phyloP scores from a whole-genome alignment of 768 basidiomycete species.

The Tylopilus felleus region DNA sequence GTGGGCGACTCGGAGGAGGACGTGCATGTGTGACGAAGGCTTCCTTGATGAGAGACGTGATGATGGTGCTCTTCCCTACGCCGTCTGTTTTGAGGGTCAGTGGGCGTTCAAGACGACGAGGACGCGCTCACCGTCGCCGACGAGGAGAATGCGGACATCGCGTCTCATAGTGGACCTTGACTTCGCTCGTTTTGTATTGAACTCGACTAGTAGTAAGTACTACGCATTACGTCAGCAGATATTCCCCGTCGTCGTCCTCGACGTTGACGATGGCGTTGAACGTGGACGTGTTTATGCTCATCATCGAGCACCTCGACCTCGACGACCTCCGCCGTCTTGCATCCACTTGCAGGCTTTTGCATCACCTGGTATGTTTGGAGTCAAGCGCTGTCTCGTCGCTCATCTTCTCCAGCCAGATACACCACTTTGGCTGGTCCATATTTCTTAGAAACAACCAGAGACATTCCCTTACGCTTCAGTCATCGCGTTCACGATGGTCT shows the following conservation, averaged over 20 bases:
- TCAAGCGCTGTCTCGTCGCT: not conserved
- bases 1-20: constrained; percentile 1
- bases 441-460: constrained; percentile 51
- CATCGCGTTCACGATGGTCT: constrained; percentile 44
- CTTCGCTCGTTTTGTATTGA: constrained; percentile 2
- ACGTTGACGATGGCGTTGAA: constrained; percentile 35
- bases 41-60: constrained; percentile 96
- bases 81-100: constrained; percentile 58
- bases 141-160: constrained; percentile 91
- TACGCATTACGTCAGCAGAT: constrained; percentile 20
- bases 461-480: constrained; percentile 50
- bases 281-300: constrained; percentile 52
- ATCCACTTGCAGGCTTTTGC: constrained; percentile 27
- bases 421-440: constrained; percentile 55
- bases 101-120: not conserved
- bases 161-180: constrained; percentile 58
- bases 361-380: constrained; percentile 38
- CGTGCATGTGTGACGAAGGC: constrained; percentile 85
- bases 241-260: not conserved
- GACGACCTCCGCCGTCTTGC: constrained; percentile 39
- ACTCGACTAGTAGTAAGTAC: not conserved
- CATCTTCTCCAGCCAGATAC: constrained; percentile 41
- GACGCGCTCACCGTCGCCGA: constrained; percentile 77
- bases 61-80: constrained; percentile 96
- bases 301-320: constrained; percentile 45